Evolutionary conservation across 2,329 filamentous ascomycete genomes (phyloP), one percentile per base, ranked within the genome.

Genomic region (Claviceps maximensis): DNA sequence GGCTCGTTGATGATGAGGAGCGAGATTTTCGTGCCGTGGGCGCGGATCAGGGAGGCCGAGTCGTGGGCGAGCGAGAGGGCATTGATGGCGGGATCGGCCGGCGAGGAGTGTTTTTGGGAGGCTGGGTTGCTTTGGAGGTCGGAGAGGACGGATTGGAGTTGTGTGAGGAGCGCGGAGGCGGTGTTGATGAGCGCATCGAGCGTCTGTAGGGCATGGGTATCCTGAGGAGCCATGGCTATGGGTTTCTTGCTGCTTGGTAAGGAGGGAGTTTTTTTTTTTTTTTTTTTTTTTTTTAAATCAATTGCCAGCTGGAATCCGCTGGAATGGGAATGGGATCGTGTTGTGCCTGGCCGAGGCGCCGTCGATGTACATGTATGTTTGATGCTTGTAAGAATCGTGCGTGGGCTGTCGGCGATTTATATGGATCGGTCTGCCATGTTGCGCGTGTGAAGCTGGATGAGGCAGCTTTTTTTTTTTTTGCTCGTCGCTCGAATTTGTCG

Each of bases 1-100:
- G 91, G 90, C 19, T 87, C 79, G 62, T 87, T 95, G 62, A 94
- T 86, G 1, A 93, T 79, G 13, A 97, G 78, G 1, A 96, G 82
- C 0, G 87, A 91, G 27, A 96, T 76, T 57, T 95, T 95, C 6
- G 89, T 95, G 1, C 84, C 80, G 64, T 96, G 89, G 0, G 89
- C 87, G 64, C 81, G 83, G 55, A 95, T 80, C 5, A 94, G 75
- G 27, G 76, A 79, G 0, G 87, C 79, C 0, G 86, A 78, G 61
- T 90, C 84, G 60, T 79, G 78, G 36, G 90, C 80, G 54, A 91
- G 76, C 15, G 80, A 71, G 25, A 95, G 76, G 10, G 82, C 74
- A 57, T 85, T 68, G 63, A 80, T 58, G 62, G 47, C n/a, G 56
- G 50, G 38, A 56, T 10, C 13, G 41, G 15, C 17, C 55, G 55